Conservation (phyloP, 2,329 filamentous ascomycete genomes). For the Ambrosiella beaveri region DNA sequence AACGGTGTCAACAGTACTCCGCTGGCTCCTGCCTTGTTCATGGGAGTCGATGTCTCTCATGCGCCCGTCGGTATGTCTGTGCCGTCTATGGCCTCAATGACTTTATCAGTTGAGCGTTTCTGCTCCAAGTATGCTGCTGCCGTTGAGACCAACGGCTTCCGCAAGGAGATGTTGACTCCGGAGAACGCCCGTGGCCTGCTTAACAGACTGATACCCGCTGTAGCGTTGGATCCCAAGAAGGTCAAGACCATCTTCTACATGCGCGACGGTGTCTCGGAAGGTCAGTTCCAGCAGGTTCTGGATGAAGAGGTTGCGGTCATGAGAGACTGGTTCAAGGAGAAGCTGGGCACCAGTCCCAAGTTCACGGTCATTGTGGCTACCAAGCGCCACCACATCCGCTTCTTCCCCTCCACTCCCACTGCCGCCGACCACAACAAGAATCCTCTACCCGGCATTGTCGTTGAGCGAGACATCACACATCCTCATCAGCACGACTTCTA, state of each 20-base stretch:
- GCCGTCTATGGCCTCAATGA: conserved; percentile 74
- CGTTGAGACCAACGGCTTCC: conserved; percentile 67
- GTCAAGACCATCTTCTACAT: conserved; percentile 54
- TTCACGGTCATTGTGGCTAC: conserved; percentile 78
- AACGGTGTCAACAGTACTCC: conserved; percentile 20
- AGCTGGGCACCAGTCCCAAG: conserved; percentile 31
- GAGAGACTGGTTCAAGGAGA: conserved; percentile 36
- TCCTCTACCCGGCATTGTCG: conserved; percentile 66
- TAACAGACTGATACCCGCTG: conserved; percentile 41
- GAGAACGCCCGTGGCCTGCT: conserved; percentile 52
- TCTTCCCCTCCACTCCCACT: conserved; percentile 49
- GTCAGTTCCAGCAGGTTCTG: conserved; percentile 66
- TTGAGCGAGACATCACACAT: conserved; percentile 80
- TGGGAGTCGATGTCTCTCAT: conserved; percentile 86
- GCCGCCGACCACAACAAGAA: conserved; percentile 62
- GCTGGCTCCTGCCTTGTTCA: conserved; percentile 47
- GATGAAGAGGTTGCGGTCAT: conserved; percentile 60
- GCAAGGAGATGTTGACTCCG: conserved; percentile 59
- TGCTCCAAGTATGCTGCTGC: conserved; percentile 62
- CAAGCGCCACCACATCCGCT: conserved; percentile 86
- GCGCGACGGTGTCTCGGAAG: conserved; percentile 80
- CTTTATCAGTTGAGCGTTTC: conserved; percentile 56
- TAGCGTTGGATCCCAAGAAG: background rate
- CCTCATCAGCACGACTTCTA: conserved; percentile 84
- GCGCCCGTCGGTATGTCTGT: conserved; percentile 47